Base-by-base conservation (phyloP, 176 grass and related monocot genomes). In the Calamus simplicifolius region DNA sequence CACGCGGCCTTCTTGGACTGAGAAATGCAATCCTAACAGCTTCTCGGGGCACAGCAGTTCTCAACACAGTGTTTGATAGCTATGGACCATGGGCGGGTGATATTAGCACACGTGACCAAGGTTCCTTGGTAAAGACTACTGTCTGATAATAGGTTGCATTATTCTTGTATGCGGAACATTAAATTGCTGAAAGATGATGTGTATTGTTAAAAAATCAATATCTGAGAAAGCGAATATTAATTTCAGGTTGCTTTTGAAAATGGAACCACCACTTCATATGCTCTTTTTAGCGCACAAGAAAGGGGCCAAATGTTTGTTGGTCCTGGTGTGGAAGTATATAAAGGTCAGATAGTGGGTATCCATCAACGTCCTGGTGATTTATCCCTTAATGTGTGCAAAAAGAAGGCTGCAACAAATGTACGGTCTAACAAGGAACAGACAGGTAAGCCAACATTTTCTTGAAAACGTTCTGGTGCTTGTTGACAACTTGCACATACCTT, bases 381-480 rank as follows among this genome's bases (percentile, higher is more conserved):
- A 61, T 81, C 92, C 19, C 69, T 91, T 81, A 97, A 97, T 29
- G 92, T 97, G 51, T 97, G 87, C 84, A 97, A 97, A 81, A 97
- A 90, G 77, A 97, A 97, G 72, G 92, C 92, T 74, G 87, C 84
- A 68, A 97, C 92, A 59, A 97, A 97, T 65, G 80, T 97, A 16
- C 83, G 87, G 26, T 91, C 92, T 29, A 97, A 97, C 87, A 91
- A 97, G 62, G 92, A 97, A 81, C 82, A 84, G 51, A 97, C 92
- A 48, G 92, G 92, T 91, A 74, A 58, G 25, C 48, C 76, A 31
- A 29, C 51, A 49, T 58, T 19, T 26, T 54, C 52, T 43, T 43
- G 35, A 12, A 43, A 43, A 43, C 8, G 31, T 43, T 43, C 10
- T 43, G 35, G 35, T 43, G 35, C 35, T 43, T 43, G 35, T 43